These are phyloP conservation scores for Protomyces lactucae-debilis DNA, from an alignment of 1,139 yeast genomes.

Conservation along the genomic window DNA sequence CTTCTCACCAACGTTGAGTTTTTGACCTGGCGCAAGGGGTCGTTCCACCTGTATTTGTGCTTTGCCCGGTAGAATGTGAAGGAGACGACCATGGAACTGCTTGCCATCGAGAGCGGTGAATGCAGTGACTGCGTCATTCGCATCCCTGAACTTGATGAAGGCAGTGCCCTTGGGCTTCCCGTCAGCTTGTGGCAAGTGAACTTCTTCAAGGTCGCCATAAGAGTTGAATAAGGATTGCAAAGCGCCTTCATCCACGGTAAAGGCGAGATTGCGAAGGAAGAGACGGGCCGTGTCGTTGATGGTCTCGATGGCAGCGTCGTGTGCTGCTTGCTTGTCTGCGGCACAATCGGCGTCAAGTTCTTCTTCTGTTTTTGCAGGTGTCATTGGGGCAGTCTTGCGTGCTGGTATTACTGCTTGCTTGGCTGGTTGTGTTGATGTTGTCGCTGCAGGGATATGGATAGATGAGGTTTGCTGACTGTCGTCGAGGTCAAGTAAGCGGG, in stretches of 20 bases:
- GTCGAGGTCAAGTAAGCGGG: conserved; percentile 27
- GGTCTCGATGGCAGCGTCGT: conserved; percentile 42
- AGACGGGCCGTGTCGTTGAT: conserved; percentile 72
- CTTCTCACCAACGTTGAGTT: conserved; percentile 48
- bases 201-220: conserved; percentile 45
- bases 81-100: conserved; percentile 87
- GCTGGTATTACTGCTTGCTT: background rate
- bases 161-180: conserved; percentile 93
- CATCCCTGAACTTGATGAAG: conserved; percentile 63
- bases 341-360: conserved; percentile 33
- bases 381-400: background rate
- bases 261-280: conserved; percentile 80
- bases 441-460: background rate
- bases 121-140: conserved; percentile 72
- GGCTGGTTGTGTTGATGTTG: background rate
- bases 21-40: conserved; percentile 48
- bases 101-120: conserved; percentile 72
- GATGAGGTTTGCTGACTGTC: conserved; percentile 33
- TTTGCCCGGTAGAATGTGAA: conserved; percentile 84
- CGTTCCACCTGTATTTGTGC: conserved; percentile 63
- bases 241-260: conserved; percentile 75
- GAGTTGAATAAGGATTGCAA: conserved; percentile 54
- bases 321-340: conserved; percentile 30
- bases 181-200: conserved; percentile 86
- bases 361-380: conserved; percentile 12